These are phyloP conservation scores for Diaporthe sp. DNA, from an alignment of 2,329 filamentous ascomycete species.

Conservation along the genomic window DNA sequence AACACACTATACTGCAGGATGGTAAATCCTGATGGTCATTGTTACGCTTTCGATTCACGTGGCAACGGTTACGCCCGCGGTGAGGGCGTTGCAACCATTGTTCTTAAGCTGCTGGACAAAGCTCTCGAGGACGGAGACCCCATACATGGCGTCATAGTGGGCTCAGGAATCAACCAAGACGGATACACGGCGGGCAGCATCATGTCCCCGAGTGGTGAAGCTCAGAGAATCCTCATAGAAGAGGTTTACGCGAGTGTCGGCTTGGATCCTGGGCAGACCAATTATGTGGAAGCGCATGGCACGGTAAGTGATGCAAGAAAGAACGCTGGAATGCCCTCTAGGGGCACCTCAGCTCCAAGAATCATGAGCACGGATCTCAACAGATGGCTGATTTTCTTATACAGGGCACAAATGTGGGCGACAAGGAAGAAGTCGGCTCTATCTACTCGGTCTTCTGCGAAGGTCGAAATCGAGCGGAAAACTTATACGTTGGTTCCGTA, in stretches of 20 bases:
- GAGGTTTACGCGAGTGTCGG: slow-evolving; percentile 37
- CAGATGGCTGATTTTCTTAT: neutral
- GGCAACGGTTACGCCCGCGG: slow-evolving; percentile 50
- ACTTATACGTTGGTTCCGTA: slow-evolving; percentile 38
- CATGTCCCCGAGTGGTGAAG: slow-evolving; percentile 44
- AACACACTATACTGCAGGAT: neutral
- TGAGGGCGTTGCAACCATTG: slow-evolving; percentile 49
- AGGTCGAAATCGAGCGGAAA: slow-evolving; percentile 18
- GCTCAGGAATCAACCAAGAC: slow-evolving; percentile 51
- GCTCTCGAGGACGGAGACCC: slow-evolving; percentile 48
- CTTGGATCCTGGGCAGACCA: slow-evolving; percentile 33
- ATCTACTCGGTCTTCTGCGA: slow-evolving; percentile 34
- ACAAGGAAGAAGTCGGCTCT: slow-evolving; percentile 6
- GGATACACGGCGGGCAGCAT: slow-evolving; percentile 50
- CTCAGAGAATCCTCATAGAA: slow-evolving; percentile 39
- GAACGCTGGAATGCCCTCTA: neutral
- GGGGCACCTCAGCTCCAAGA: too few relatives aligned
- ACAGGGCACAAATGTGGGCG: slow-evolving; percentile 26
- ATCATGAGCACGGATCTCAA: too few relatives aligned
- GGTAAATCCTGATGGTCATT: slow-evolving; percentile 39
- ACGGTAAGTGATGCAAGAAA: slow-evolving; percentile 30
- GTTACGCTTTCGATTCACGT: slow-evolving; percentile 43
- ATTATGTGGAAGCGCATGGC: slow-evolving; percentile 44
- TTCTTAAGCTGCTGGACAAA: slow-evolving; percentile 50
- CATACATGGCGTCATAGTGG: slow-evolving; percentile 43